Evolutionary conservation across 2,329 filamentous ascomycete species (phyloP), one percentile per base, ranked within the genome.

Genomic region (Ceratocystis lukuohia): DNA sequence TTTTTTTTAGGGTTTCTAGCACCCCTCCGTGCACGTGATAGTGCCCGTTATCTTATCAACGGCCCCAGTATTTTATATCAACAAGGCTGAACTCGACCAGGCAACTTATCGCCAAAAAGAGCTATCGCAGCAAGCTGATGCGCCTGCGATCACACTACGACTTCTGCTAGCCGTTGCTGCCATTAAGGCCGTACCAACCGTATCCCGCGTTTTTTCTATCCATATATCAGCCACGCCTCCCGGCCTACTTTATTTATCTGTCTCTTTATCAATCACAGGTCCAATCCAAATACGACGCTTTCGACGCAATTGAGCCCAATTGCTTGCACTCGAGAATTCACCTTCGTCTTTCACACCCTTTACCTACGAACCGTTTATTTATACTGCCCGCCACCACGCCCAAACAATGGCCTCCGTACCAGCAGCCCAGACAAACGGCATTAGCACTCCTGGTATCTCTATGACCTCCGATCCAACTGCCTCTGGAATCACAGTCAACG

Each of bases 371-470:
- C 10, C 37, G 37, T 15, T 41, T 41, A 5, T 15, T 41, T 4
- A 15, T 15, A 41, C 8, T 41, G 10, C 37, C 37, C 3, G 37
- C 37, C 10, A 15, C 37, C 15, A 30, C 63, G 59, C n/a, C 57
- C 46, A 44, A 48, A 50, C 59, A 30, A 65, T 63, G 22, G 62
- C 67, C 28, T 64, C 69, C 8, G 68, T 57, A 56, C 33, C 64
- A 53, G 20, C 69, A 50, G 53, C 68, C 46, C 82, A 84, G 71
- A 77, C 81, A 8, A 85, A 86, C 71, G 83, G 83, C 69, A 75
- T 80, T 28, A 73, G 77, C 1, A 68, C 75, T 22, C 73, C 79
- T 46, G 75, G 80, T 6, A 71, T 75, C 41, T 74, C 72, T 68
- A 57, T 57, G 53, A 57, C 53, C 22, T 15, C 20, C 3, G 53